A percentile compares a stretch with the other conserved stretches of the same genome.
Conservation (phyloP, 345 rosid genomes). For the Linum lewisii region DNA sequence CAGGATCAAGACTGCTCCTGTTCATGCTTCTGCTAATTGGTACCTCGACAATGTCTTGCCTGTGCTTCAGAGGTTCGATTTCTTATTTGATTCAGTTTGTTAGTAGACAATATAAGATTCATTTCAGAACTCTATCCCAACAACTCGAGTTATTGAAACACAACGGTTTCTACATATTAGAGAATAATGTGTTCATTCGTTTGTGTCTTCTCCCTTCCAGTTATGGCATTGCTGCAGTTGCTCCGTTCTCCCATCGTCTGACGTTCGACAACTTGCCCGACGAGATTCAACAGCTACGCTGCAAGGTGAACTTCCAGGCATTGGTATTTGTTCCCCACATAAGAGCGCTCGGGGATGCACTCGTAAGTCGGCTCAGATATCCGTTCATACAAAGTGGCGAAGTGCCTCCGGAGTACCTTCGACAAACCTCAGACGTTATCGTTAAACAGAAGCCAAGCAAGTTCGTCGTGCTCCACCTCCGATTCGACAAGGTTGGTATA, state of each 20-base stretch:
- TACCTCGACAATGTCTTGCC: slow-evolving; percentile 84
- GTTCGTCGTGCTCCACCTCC: slow-evolving; percentile 85
- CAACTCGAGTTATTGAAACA: too few relatives aligned
- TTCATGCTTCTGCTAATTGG: slow-evolving; percentile 89
- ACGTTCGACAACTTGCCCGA: slow-evolving; percentile 70
- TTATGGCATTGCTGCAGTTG: slow-evolving; percentile 82
- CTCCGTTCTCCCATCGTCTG: slow-evolving; percentile 91
- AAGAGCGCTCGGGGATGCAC: slow-evolving; percentile 47
- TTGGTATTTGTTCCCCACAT: slow-evolving; percentile 59
- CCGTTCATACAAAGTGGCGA: slow-evolving; percentile 27
- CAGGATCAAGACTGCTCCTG: slow-evolving; percentile 83
- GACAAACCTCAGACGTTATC: slow-evolving; percentile 25
- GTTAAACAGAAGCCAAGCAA: slow-evolving; percentile 43
- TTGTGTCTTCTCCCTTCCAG: slow-evolving; percentile 26
- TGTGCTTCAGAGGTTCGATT: slow-evolving; percentile 64
- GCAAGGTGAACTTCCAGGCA: slow-evolving; percentile 90
- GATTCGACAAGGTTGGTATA: slow-evolving; percentile 71
- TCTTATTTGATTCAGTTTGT: background rate
- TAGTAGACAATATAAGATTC: too few relatives aligned
- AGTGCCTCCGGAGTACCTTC: slow-evolving; percentile 1
- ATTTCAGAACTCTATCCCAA: too few relatives aligned
- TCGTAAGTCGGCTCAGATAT: slow-evolving; percentile 53
- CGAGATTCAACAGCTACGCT: slow-evolving; percentile 65
- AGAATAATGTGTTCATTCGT: background rate
- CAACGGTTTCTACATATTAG: too few relatives aligned